Percentiles rank a stretch among this genome's conserved stretches.
phyloP scores from a whole-genome alignment of 768 basidiomycete species.

The Suillus clintonianus region DNA sequence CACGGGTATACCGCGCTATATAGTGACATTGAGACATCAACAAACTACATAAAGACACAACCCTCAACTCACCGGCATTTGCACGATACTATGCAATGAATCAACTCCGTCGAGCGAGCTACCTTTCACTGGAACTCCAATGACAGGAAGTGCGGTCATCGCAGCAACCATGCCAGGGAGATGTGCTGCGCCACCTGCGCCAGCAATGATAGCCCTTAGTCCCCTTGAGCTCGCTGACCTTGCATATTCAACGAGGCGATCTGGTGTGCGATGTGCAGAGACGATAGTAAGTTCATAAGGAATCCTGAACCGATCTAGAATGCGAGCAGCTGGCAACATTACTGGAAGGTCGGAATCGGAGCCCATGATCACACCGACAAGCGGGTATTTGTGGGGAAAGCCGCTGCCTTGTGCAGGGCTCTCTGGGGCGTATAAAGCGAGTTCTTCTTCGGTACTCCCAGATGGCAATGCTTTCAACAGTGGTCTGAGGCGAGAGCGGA shows the following conservation, averaged over 20 bases:
- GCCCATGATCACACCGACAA: conserved; percentile 97
- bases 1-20: conserved; percentile 90
- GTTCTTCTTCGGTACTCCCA: conserved; percentile 42
- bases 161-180: conserved; percentile 98
- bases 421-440: conserved; percentile 53
- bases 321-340: conserved; percentile 85
- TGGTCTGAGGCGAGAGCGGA: conserved; percentile 67
- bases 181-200: conserved; percentile 98
- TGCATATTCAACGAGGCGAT: conserved; percentile 81
- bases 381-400: conserved; percentile 65
- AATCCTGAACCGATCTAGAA: conserved; percentile 78
- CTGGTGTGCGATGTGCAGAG: conserved; percentile 94
- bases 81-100: conserved; percentile 95
- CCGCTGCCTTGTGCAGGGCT: conserved; percentile 46
- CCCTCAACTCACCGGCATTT: conserved; percentile 84
- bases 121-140: conserved; percentile 97
- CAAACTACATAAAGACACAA: not conserved
- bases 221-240: conserved; percentile 69
- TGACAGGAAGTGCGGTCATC: conserved; percentile 88
- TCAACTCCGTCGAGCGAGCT: conserved; percentile 94
- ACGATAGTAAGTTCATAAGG: conserved; percentile 96
- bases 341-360: conserved; percentile 96
- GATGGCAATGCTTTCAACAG: conserved; percentile 69
- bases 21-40: not conserved
- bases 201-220: conserved; percentile 80